phyloP scores from a whole-genome alignment of 768 basidiomycete genomes.

The Russula dissimulans region DNA sequence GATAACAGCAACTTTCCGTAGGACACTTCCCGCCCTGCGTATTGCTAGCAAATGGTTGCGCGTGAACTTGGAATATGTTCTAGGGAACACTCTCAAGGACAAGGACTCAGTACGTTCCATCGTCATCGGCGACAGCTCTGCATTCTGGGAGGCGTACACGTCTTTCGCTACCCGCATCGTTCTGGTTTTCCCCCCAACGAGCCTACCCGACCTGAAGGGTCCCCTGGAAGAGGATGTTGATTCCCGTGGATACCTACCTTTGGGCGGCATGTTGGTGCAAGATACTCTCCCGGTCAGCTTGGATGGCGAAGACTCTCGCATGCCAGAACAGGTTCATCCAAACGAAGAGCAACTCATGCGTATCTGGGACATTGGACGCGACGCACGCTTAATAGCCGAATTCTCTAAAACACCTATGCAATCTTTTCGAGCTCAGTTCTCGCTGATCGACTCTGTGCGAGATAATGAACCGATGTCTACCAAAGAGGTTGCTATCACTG shows the following conservation, averaged over 20 bases:
- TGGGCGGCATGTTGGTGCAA: constrained; percentile 49
- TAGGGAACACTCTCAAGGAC: constrained; percentile 13
- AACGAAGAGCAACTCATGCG: constrained; percentile 96
- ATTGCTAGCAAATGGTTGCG: constrained; percentile 86
- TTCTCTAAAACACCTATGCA: constrained; percentile 6
- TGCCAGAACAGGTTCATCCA: constrained; percentile 52
- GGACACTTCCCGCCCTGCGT: constrained; percentile 79
- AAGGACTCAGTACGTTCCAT: constrained; percentile 20
- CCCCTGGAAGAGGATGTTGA: constrained; percentile 88
- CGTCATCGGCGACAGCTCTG: constrained; percentile 30
- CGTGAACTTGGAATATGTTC: constrained; percentile 41
- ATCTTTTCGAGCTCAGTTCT: constrained; percentile 12
- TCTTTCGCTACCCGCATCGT: constrained; percentile 55
- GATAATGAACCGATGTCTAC: neutral
- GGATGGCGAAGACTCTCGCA: constrained; percentile 2
- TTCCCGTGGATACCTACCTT: constrained; percentile 77
- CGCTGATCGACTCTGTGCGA: constrained; percentile 12
- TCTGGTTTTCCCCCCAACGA: constrained; percentile 56
- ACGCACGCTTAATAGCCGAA: constrained; percentile 47
- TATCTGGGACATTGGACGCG: constrained; percentile 72
- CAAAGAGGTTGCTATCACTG: neutral
- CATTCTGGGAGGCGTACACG: constrained; percentile 68
- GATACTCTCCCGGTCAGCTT: constrained; percentile 10
- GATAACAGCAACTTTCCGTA: constrained; percentile 79
- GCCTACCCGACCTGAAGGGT: constrained; percentile 46